Evolutionary conservation across 805 yeast species (phyloP).

Genomic region (Myxozyma lipomycoides): DNA sequence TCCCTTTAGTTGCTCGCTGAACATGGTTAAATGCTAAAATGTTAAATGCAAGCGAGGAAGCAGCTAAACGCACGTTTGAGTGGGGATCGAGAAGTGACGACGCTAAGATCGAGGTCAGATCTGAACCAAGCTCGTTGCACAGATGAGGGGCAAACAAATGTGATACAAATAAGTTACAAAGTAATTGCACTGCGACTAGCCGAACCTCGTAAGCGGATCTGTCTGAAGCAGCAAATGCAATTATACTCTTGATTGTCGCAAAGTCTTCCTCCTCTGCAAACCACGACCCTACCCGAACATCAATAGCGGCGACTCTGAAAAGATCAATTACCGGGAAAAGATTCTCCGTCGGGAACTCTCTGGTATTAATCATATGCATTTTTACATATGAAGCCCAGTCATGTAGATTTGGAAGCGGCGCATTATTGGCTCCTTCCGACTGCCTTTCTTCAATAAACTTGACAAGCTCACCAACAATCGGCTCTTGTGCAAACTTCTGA

Average conservation of each 20-base stretch:
- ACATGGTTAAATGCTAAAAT: constrained; percentile 18
- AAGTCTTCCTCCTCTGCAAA: constrained; percentile 27
- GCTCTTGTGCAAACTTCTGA: constrained; percentile 5
- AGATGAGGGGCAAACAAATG: constrained; percentile 19
- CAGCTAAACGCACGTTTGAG: constrained; percentile 28
- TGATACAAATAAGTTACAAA: constrained; percentile 26
- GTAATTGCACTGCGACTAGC: constrained; percentile 29
- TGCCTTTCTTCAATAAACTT: constrained; percentile 18
- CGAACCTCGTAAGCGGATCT: constrained; percentile 21
- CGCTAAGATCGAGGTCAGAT: constrained; percentile 14
- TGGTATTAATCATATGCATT: neutral
- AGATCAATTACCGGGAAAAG: constrained; percentile 30
- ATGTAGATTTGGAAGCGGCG: constrained; percentile 20
- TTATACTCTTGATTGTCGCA: constrained; percentile 12
- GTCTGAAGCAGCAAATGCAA: constrained; percentile 11
- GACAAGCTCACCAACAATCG: constrained; percentile 8
- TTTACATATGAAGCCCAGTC: constrained; percentile 17
- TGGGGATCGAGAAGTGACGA: constrained; percentile 21
- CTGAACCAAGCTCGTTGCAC: constrained; percentile 8
- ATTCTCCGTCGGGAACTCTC: constrained; percentile 2
- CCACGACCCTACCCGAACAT: constrained; percentile 30
- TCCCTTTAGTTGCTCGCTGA: constrained; percentile 5
- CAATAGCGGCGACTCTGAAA: constrained; percentile 29
- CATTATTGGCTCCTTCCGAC: constrained; percentile 17
- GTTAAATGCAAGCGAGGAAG: constrained; percentile 28